phyloP scores from a whole-genome alignment of 108 stramenopile genomes.

The Cyclotella kingstonii region DNA sequence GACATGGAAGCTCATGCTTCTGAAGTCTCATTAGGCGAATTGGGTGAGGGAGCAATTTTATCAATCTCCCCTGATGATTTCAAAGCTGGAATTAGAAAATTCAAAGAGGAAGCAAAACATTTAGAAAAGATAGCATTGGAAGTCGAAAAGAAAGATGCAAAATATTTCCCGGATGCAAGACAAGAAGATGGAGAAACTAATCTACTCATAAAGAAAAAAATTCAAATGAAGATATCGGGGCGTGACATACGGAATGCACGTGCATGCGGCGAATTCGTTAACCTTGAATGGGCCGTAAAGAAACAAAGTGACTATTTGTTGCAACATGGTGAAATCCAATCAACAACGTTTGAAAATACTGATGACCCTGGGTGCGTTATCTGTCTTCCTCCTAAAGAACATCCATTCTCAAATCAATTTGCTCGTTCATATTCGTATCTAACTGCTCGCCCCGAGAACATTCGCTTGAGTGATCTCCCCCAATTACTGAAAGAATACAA shows the following conservation, averaged over 20 bases:
- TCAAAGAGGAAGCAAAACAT: slow-evolving; percentile 16
- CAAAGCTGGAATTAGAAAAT: slow-evolving; percentile 52
- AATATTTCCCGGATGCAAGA: neutral
- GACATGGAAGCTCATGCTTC: slow-evolving; percentile 43
- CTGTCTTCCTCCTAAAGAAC: slow-evolving; percentile 18
- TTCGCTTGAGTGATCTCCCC: slow-evolving; percentile 67
- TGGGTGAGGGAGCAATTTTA: slow-evolving; percentile 43
- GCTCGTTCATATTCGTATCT: slow-evolving; percentile 68
- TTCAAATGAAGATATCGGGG: slow-evolving; percentile 39
- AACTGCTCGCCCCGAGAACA: slow-evolving; percentile 57
- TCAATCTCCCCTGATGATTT: slow-evolving; percentile 65
- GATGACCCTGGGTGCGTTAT: neutral
- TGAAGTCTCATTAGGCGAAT: slow-evolving; percentile 28
- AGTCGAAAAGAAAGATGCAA: neutral
- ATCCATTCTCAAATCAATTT: slow-evolving; percentile 50
- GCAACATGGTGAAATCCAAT: slow-evolving; percentile 29
- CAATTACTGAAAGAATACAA: slow-evolving; percentile 70
- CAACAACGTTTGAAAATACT: slow-evolving; percentile 1
- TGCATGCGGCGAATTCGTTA: slow-evolving; percentile 50
- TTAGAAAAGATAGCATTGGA: slow-evolving; percentile 8
- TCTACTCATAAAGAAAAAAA: neutral
- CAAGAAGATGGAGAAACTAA: neutral
- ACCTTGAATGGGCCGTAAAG: slow-evolving; percentile 68
- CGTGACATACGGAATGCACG: slow-evolving; percentile 64
- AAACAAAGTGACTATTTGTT: slow-evolving; percentile 30